phyloP scores from a whole-genome alignment of 2,329 filamentous ascomycete species.

The Nigrograna mackinnonii region DNA sequence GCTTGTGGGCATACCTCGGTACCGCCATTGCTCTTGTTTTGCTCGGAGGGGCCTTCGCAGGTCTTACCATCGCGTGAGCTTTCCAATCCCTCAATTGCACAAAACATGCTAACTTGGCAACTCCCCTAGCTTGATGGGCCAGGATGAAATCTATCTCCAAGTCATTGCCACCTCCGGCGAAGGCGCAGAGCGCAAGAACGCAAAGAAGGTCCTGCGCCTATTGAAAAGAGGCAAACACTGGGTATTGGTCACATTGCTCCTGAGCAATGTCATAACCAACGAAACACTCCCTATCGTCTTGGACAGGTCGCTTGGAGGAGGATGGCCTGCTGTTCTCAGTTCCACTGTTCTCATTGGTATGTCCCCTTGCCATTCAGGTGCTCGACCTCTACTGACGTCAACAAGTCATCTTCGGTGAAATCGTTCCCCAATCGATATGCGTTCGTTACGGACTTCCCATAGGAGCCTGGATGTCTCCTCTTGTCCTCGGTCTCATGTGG shows the following conservation, averaged over 20 bases:
- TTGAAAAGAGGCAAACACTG: conserved; percentile 93
- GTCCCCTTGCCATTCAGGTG: conserved; percentile 25
- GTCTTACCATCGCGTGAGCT: conserved; percentile 84
- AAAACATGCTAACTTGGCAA: conserved; percentile 26
- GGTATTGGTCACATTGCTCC: conserved; percentile 90
- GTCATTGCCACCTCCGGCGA: conserved; percentile 86
- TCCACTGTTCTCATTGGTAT: conserved; percentile 92
- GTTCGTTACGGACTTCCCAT: conserved; percentile 95
- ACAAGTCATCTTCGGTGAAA: conserved; percentile 94
- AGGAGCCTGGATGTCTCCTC: conserved; percentile 88
- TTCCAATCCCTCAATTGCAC: background rate
- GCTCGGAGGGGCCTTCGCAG: conserved; percentile 89
- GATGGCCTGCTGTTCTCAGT: conserved; percentile 90
- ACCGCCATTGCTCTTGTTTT: conserved; percentile 82
- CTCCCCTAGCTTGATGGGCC: conserved; percentile 61
- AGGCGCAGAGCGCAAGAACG: conserved; percentile 84
- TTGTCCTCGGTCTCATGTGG: conserved; percentile 89
- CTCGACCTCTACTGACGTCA: conserved; percentile 7
- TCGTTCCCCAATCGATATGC: conserved; percentile 94
- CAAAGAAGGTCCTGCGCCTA: conserved; percentile 76
- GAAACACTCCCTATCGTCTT: conserved; percentile 79
- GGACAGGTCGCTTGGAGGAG: conserved; percentile 89
- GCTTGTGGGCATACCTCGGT: conserved; percentile 79
- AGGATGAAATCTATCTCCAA: conserved; percentile 95
- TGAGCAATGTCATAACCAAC: conserved; percentile 74